Base-by-base conservation (phyloP, 768 basidiomycete genomes). In the Pisolithus orientalis region DNA sequence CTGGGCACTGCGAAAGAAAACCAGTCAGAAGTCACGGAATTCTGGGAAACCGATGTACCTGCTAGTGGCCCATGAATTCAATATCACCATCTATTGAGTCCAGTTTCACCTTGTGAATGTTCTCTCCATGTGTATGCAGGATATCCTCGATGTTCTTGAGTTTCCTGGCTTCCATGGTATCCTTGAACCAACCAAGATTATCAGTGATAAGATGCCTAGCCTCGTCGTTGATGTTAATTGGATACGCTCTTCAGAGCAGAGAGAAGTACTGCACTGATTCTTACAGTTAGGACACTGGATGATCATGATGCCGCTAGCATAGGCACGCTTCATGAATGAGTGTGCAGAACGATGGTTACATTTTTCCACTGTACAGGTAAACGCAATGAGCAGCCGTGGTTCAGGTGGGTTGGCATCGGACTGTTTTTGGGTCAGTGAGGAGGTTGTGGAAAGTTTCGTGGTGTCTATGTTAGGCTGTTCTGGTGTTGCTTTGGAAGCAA, bases 181-280 rank as follows among this genome's bases (percentile, higher is more conserved):
- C 90, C 60, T 90, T 84, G 73, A 95, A 95, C 93, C 93, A 95
- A 1, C 87, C 88, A 13, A 95, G 70, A 61, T 95, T 84, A 63
- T 95, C 93, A 4, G 93, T 92, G 57, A 93, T 90, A 10, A 94
- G 71, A 66, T 91, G 88, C 31, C 88, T 90, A 55, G 24, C 40
- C 85, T 2, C 85, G 87, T 44, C 25, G 56, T 16, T 28, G n/a
- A 47, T 17, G 9, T 28, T 34, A 50, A 17, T 31, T 24, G 40
- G 11, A 47, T 44, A 11, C 49, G 52, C 13, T n/a, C 44, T 14
- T 17, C 42, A 24, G 29, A 13, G 17, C 25, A 16, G 25, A 25
- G 31, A 31, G 43, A 27, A n/a, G 44, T 10, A 13, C 37, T 83
- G 49, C 64, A 92, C 89, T 94, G 74, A 61, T 89, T 91, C 60